These are phyloP conservation scores for Acer campestre DNA, from an alignment of 345 rosid species.

Conservation along the genomic window DNA sequence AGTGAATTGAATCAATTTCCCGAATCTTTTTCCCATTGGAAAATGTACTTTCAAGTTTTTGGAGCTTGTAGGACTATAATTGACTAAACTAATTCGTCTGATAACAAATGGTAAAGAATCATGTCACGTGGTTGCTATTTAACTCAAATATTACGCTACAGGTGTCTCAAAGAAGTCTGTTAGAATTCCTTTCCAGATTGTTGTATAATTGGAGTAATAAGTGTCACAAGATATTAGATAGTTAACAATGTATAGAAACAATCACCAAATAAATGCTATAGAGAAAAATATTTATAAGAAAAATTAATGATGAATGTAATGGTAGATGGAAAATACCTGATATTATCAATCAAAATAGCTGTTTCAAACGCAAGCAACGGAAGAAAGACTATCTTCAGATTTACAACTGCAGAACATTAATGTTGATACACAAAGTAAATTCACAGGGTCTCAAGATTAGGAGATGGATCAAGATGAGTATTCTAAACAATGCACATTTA, in stretches of 20 bases:
- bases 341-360: slow-evolving; percentile 77
- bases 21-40: background rate
- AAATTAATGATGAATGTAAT: background rate
- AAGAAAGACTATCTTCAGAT: slow-evolving; percentile 79
- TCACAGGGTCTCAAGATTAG: background rate
- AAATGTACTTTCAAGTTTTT: background rate
- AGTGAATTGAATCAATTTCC: background rate
- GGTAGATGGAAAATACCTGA: slow-evolving; percentile 56
- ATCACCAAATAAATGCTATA: slow-evolving; percentile 1
- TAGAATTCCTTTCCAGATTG: slow-evolving; percentile 5
- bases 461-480: background rate
- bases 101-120: slow-evolving; percentile 2
- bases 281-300: background rate
- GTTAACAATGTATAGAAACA: slow-evolving; percentile 2
- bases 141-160: background rate
- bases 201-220: background rate
- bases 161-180: background rate
- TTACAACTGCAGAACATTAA: slow-evolving; percentile 59
- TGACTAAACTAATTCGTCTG: background rate
- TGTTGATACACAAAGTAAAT: slow-evolving; percentile 23
- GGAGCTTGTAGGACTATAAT: background rate
- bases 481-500: background rate
- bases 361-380: slow-evolving; percentile 75
- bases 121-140: background rate
- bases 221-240: background rate